A percentile compares a stretch with the other conserved stretches of the same genome.
phyloP scores from a whole-genome alignment of 2,329 filamentous ascomycete species.

The Talaromyces islandicus region DNA sequence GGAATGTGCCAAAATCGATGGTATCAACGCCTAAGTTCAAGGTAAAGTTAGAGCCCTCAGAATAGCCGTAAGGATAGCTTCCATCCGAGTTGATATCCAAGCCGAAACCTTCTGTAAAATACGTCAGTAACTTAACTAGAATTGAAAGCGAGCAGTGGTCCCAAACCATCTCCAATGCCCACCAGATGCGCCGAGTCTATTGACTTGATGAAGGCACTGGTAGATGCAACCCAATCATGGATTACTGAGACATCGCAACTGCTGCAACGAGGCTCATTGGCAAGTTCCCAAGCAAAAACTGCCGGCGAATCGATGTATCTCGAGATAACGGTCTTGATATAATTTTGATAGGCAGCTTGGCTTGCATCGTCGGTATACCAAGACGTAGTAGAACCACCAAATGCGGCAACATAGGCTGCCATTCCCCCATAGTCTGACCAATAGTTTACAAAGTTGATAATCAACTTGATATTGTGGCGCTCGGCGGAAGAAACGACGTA shows the following conservation, averaged over 20 bases:
- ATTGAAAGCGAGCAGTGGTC: neutral
- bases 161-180: slow-evolving; percentile 50
- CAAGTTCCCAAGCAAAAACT: slow-evolving; percentile 63
- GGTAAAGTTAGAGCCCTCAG: slow-evolving; percentile 49
- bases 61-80: slow-evolving; percentile 47
- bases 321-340: slow-evolving; percentile 54
- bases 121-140: neutral
- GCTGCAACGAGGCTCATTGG: slow-evolving; percentile 60
- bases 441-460: slow-evolving; percentile 57
- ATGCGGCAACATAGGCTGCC: slow-evolving; percentile 51
- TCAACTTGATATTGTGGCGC: slow-evolving; percentile 55
- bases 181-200: slow-evolving; percentile 58
- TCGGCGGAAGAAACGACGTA: slow-evolving; percentile 58
- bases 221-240: slow-evolving; percentile 53
- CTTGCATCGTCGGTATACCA: slow-evolving; percentile 54
- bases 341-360: slow-evolving; percentile 56
- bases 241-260: slow-evolving; percentile 55
- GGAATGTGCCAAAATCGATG: slow-evolving; percentile 52
- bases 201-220: slow-evolving; percentile 58
- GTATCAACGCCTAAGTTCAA: slow-evolving; percentile 48
- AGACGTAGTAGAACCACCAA: slow-evolving; percentile 45
- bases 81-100: slow-evolving; percentile 40
- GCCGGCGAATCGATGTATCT: slow-evolving; percentile 55
- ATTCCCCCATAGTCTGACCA: slow-evolving; percentile 65
- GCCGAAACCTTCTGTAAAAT: slow-evolving; percentile 51